These are phyloP conservation scores for Inga oerstediana DNA, from an alignment of 306 rosid genomes.

Conservation along the genomic window DNA sequence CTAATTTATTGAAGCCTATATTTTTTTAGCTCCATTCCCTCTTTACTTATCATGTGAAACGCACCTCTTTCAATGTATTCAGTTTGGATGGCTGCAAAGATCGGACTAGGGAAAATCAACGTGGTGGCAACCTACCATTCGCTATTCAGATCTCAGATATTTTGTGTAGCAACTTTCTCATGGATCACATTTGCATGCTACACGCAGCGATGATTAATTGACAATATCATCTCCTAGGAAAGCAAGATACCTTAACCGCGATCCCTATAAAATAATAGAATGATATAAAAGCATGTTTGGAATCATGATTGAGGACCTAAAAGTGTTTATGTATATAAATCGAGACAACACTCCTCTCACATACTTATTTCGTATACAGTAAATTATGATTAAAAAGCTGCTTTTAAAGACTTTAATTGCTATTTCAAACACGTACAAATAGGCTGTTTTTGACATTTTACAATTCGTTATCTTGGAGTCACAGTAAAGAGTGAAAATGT, in stretches of 20 bases:
- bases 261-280: slow-evolving; percentile 2
- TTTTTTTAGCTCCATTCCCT: neutral
- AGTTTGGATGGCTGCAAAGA: slow-evolving; percentile 82
- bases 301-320: too few species aligned
- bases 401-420: too few species aligned
- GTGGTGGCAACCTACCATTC: neutral
- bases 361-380: too few species aligned
- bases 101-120: slow-evolving; percentile 49
- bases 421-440: neutral
- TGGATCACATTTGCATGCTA: slow-evolving; percentile 11
- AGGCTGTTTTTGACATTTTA: slow-evolving; percentile 20
- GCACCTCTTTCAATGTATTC: slow-evolving; percentile 24
- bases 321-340: too few species aligned
- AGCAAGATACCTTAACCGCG: neutral
- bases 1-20: neutral
- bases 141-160: neutral
- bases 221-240: neutral
- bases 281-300: neutral
- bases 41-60: slow-evolving; percentile 28
- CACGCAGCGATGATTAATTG: neutral
- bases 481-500: neutral
- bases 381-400: too few species aligned
- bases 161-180: neutral
- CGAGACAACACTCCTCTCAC: too few species aligned
- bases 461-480: slow-evolving; percentile 39